Base-by-base conservation (phyloP, 1,139 yeast genomes). In the Sugiyamaella xylanicola region DNA sequence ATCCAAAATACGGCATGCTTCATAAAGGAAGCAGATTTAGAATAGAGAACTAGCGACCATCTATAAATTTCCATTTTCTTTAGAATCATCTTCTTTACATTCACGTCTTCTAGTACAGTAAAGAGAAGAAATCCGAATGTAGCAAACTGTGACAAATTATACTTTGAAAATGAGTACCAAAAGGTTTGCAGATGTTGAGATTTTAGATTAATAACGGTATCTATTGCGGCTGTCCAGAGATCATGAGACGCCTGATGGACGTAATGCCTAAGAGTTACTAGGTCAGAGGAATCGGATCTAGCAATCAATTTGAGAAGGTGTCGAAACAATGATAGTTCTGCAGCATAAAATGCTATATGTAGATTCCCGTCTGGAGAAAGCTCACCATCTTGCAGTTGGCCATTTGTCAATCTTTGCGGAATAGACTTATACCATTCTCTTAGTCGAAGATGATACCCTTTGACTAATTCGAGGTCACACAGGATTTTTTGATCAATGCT, bases 381-480 rank as follows among this genome's bases (percentile, higher is more conserved):
- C 45, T 54, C 64, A 49, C 42, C 68, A 56, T 17, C 50, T 36
- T 54, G 55, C 21, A 42, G 32, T 22, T 39, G 48, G 35, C 45
- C 54, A 56, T 57, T 56, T 56, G 85, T 89, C 43, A 90, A 72
- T 56, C 81, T 82, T 3, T 77, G 72, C 0, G 97, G 96, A 46
- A 92, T 75, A 0, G 87, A 80, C 61, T 86, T 93, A 68, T 88
- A 89, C 97, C 97, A 92, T 55, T 84, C 81, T 57, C 96, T 77
- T 53, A 92, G 74, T 61, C 80, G 79, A 58, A 91, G 73, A 68
- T 92, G 97, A 48, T 91, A 73, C 0, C 97, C 97, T 68, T 92
- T 92, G 1, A 96, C 97, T 29, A 79, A 68, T 63, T 80, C 82
- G 56, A 74, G 3, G 89, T 86, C 53, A 83, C 82, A 11, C 1